phyloP scores from a whole-genome alignment of 805 yeast species.

The Candida yuanshanica region DNA sequence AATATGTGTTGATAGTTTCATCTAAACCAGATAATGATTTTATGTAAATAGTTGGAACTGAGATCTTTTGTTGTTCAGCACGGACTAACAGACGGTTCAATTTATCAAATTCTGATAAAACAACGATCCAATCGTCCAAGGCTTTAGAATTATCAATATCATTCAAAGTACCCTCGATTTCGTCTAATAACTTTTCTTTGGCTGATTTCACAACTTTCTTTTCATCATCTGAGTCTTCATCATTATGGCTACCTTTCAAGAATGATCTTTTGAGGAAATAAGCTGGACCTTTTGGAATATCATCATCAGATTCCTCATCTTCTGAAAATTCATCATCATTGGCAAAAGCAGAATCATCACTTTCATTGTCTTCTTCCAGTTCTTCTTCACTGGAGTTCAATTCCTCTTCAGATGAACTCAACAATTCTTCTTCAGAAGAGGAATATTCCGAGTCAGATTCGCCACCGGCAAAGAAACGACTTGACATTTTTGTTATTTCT shows the following conservation, averaged over 20 bases:
- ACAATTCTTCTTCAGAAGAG: slow-evolving; percentile 38
- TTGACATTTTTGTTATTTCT: slow-evolving; percentile 50
- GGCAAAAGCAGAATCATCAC: slow-evolving; percentile 31
- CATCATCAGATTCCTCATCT: slow-evolving; percentile 39
- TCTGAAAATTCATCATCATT: slow-evolving; percentile 27
- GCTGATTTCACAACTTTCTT: slow-evolving; percentile 89
- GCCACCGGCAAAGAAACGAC: slow-evolving; percentile 71
- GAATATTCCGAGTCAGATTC: slow-evolving; percentile 39
- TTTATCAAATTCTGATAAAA: slow-evolving; percentile 73
- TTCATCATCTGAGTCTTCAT: slow-evolving; percentile 59
- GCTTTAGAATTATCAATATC: slow-evolving; percentile 63
- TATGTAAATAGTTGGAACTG: slow-evolving; percentile 68
- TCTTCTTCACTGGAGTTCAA: slow-evolving; percentile 26
- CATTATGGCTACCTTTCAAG: slow-evolving; percentile 35
- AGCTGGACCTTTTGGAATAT: slow-evolving; percentile 37
- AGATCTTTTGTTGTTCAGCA: slow-evolving; percentile 69
- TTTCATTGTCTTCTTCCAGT: slow-evolving; percentile 23
- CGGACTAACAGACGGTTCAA: slow-evolving; percentile 60
- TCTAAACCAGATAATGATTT: slow-evolving; percentile 68
- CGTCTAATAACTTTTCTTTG: slow-evolving; percentile 87
- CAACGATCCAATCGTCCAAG: slow-evolving; percentile 73
- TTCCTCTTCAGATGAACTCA: slow-evolving; percentile 36
- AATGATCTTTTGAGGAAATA: slow-evolving; percentile 37
- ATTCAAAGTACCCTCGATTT: slow-evolving; percentile 62
- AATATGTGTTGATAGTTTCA: slow-evolving; percentile 50